Evolutionary conservation across 2,329 filamentous ascomycete species (phyloP).

Genomic region (Fusarium virguliforme): DNA sequence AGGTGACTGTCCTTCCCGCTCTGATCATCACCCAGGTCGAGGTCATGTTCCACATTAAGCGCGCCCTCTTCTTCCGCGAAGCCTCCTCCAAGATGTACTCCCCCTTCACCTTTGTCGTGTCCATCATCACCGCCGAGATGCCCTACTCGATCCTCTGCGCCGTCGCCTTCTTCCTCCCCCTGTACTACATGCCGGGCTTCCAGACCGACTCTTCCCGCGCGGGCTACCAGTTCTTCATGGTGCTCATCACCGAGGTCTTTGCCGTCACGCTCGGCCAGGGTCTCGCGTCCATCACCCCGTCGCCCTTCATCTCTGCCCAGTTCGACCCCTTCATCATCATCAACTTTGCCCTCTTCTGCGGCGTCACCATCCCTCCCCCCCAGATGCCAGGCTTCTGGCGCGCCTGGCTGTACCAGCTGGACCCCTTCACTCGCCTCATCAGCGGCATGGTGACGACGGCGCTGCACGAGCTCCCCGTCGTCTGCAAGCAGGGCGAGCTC

Average conservation of each 20-base stretch:
- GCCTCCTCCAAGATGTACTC: constrained; percentile 89
- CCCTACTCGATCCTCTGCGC: constrained; percentile 88
- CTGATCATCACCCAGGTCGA: constrained; percentile 89
- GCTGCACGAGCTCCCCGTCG: constrained; percentile 68
- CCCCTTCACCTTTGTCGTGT: constrained; percentile 82
- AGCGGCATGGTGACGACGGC: constrained; percentile 77
- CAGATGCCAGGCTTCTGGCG: constrained; percentile 84
- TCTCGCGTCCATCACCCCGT: constrained; percentile 83
- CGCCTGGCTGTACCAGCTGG: constrained; percentile 79
- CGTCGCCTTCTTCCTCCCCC: constrained; percentile 83
- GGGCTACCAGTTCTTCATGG: constrained; percentile 89
- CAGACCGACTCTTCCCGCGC: constrained; percentile 75
- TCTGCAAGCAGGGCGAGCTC: constrained; percentile 69
- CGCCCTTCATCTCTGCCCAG: constrained; percentile 83
- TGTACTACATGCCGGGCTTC: constrained; percentile 90
- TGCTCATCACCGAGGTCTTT: constrained; percentile 88
- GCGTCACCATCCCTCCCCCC: constrained; percentile 84
- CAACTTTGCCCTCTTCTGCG: constrained; percentile 88
- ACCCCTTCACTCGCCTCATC: constrained; percentile 76
- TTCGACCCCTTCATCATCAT: constrained; percentile 89
- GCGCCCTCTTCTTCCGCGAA: constrained; percentile 89
- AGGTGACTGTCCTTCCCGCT: constrained; percentile 86
- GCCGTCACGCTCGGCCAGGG: constrained; percentile 85
- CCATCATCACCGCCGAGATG: constrained; percentile 86
- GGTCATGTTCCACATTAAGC: constrained; percentile 82